Percentiles rank a stretch among this genome's conserved stretches.
Evolutionary conservation across 1,284 basidiomycete species (phyloP).

Genomic region (Wolfiporia cocos): DNA sequence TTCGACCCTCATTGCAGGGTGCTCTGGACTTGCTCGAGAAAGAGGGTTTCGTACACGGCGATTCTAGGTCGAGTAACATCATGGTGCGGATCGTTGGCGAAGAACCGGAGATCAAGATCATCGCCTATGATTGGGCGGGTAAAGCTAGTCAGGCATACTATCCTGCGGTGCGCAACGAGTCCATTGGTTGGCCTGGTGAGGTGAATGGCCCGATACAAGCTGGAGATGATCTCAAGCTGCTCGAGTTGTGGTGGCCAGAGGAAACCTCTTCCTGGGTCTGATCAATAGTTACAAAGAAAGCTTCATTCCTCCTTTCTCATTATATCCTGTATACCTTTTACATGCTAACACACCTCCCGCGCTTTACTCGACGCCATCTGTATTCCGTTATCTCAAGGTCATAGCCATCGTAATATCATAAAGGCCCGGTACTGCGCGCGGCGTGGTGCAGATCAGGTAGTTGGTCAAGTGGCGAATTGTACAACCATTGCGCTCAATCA

Average conservation of each 20-base stretch:
- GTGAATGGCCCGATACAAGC: not conserved
- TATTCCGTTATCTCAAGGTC: too few relatives aligned
- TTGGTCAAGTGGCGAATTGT: not conserved
- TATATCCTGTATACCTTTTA: too few relatives aligned
- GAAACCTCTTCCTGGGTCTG: too few relatives aligned
- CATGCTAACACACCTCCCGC: too few relatives aligned
- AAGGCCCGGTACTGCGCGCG: too few relatives aligned
- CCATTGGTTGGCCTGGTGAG: not conserved
- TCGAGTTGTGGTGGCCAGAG: not conserved
- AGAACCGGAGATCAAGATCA: not conserved
- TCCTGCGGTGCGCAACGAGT: not conserved
- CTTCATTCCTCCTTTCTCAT: too few relatives aligned
- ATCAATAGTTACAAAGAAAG: too few relatives aligned
- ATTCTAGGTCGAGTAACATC: not conserved
- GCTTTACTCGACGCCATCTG: too few relatives aligned
- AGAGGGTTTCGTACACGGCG: not conserved
- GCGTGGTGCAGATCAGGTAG: too few relatives aligned
- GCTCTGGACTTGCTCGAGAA: not conserved
- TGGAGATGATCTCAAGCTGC: not conserved
- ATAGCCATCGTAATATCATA: too few relatives aligned
- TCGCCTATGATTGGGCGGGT: not conserved
- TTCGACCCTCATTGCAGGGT: not conserved
- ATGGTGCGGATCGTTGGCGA: not conserved
- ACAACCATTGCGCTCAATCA: slow-evolving; percentile 12
- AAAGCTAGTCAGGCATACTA: not conserved